These are phyloP conservation scores for Kodamaea sagamina DNA, from an alignment of 805 yeast genomes.

Conservation along the genomic window DNA sequence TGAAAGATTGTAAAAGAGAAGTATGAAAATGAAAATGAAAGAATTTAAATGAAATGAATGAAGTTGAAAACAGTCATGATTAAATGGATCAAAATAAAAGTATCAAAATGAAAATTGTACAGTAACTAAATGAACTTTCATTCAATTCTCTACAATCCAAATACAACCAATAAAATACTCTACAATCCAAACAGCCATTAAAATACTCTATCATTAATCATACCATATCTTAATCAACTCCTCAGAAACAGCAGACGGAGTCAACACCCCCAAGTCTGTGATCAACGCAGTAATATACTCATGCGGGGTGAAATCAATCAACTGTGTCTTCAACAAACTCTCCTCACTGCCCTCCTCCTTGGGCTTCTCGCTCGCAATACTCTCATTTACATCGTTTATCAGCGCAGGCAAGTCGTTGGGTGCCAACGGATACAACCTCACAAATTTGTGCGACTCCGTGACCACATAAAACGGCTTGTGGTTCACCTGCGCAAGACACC, in stretches of 20 bases:
- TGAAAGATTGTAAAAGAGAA: too few relatives aligned
- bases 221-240: constrained; percentile 98
- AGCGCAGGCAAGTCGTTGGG: constrained; percentile 82
- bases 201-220: constrained; percentile 49
- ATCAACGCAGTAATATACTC: constrained; percentile 92
- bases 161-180: too few relatives aligned
- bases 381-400: constrained; percentile 18
- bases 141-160: too few relatives aligned
- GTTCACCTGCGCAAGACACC: constrained; percentile 85
- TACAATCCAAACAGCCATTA: not conserved
- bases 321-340: constrained; percentile 31
- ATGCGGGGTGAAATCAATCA: constrained; percentile 92
- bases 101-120: too few relatives aligned
- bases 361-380: constrained; percentile 17
- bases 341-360: constrained; percentile 23
- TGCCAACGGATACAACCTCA: constrained; percentile 90
- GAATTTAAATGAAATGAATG: too few relatives aligned
- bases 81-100: too few relatives aligned
- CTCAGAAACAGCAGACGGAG: constrained; percentile 98
- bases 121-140: too few relatives aligned
- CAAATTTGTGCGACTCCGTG: constrained; percentile 94
- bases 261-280: constrained; percentile 93
- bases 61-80: too few relatives aligned
- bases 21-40: too few relatives aligned
- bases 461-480: constrained; percentile 93